Evolutionary conservation across 2,329 filamentous ascomycete genomes (phyloP), one percentile per base, ranked within the genome.

Genomic region (Bipolaris zeicola): DNA sequence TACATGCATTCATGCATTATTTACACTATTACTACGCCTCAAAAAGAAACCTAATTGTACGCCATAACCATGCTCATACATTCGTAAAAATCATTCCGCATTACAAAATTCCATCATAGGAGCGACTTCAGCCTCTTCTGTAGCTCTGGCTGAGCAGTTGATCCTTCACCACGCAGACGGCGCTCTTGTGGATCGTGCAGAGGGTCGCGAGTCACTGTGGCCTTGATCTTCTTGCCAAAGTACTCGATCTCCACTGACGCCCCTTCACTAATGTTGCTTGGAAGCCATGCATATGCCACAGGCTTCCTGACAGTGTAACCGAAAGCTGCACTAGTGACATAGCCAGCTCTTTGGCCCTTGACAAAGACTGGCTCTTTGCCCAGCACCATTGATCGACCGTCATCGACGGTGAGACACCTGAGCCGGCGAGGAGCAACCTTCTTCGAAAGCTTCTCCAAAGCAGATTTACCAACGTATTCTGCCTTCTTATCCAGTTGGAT

Each of bases 351-450:
- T 51, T 79, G 71, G 7, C 79, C 80, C 2, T 80, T 67, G 13
- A 78, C 61, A 52, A 81, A 87, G 0, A 88, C 83, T 0, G 86
- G 86, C 66, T 88, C 86, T 65, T 87, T 87, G 5, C 85, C 85
- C 1, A 88, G 70, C 0, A 87, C 79, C 60, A 87, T 76, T 0
- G 85, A 87, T 4, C 68, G 71, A 0, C 83, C 81, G 57, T 88
- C 84, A 38, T 87, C 78, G 28, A 88, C 64, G 0, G 80, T 83
- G 1, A 88, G 69, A 52, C 82, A 84, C 1, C 83, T 79, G 4
- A 83, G 62, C 49, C 76, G 61, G 18, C 74, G 73, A 0, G 68
- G 60, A 0, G 67, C 64, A 1, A 74, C 72, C 28, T 79, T 68
- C 5, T 71, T 76, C 0, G 79, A 77, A 0, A 76, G 75, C 0